Base-by-base conservation (phyloP, 306 rosid genomes). In the Ammopiptanthus mongolicus region DNA sequence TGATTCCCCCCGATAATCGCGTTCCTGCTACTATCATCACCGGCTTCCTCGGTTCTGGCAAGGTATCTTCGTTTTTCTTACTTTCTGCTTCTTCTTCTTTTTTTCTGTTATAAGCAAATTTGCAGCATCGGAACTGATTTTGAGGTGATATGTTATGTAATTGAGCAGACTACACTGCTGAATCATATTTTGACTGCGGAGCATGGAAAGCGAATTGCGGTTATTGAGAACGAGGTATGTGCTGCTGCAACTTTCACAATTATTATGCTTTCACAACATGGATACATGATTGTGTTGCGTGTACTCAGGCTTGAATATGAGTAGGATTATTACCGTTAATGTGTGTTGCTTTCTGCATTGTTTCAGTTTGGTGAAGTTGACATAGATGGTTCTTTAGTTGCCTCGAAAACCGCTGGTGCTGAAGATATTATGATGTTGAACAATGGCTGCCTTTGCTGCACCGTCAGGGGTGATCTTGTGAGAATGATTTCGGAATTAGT, bases 381-480 rank as follows among this genome's bases (percentile, higher is more conserved):
- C 53, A 95, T 95, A 33, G 99, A 95, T 58, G 99, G 98, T 52
- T 94, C 98, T 72, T 81, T 95, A 71, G 99, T 95, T 0, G 97
- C 97, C 12, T 83, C 97, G 0, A 88, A 92, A 80, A 72, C 97
- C 7, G 85, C 98, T 10, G 97, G 95, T 0, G 99, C 97, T 19
- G 97, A 95, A 84, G 97, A 95, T 84, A 95, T 95, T 84, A 77
- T 95, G 75, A 87, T 95, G 97, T 73, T 95, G 80, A 95, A 95
- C 63, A 91, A 95, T 41, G 96, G 99, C 11, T 92, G 97, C 62
- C 99, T 92, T 76, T 95, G 99, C 87, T 95, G 99, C 87, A 95
- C 99, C 25, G 97, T 95, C 62, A 86, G 99, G 81, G 98, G 97
- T 67, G 98, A 94, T 73, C 97, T 94, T 29, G 98, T 91, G 42